Base-by-base conservation (phyloP, 2,329 filamentous ascomycete species). In the Macrophomina tecta region DNA sequence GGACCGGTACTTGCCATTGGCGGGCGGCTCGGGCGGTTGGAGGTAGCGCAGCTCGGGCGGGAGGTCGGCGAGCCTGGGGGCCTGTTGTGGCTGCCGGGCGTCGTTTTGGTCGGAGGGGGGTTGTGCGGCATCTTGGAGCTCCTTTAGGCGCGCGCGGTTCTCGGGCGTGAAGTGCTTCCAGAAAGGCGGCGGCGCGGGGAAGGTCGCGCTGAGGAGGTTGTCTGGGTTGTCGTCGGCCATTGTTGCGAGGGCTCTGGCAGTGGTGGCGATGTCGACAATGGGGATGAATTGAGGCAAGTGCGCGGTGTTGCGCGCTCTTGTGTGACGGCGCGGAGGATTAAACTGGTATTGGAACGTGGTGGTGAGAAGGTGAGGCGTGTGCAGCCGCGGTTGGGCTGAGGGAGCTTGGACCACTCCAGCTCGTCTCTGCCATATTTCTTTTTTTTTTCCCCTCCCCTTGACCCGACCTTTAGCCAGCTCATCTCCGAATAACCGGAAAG, bases 181-280 rank as follows among this genome's bases (percentile, higher is more conserved):
- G 81, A 97, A 97, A 0, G 90, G 89, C 32, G 95, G 95, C 32
- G 95, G 95, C 63, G 91, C 88, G 30, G 95, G 94, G 76, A 93
- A 97, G 48, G 90, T 88, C 30, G 90, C 88, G 32, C 88, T 68
- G 48, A 71, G 71, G 45, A 65, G 60, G 18, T 84, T 72, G 64
- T 79, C 71, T 72, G 82, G 80, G 64, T 81, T 81, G 68, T 84
- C 82, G 63, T 88, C 88, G 67, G 87, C 87, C 90, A 92, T 92
- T 18, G 38, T 53, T 38, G 28, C 28, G 12, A 30, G 32, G 8
- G 30, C 7, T 38, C 36, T 23, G n/a, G 34, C 9, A 14, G 14
- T 34, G 55, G 14, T 4, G 38, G 28, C 3, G 23, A 23, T 49
- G 46, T 23, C n/a, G 52, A 4, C 9, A 12, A 53, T 32, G 36